Evolutionary conservation across 176 grass and related monocot species (phyloP), one percentile per base, ranked within the genome.

Genomic region (Bolboschoenus planiculmis): DNA sequence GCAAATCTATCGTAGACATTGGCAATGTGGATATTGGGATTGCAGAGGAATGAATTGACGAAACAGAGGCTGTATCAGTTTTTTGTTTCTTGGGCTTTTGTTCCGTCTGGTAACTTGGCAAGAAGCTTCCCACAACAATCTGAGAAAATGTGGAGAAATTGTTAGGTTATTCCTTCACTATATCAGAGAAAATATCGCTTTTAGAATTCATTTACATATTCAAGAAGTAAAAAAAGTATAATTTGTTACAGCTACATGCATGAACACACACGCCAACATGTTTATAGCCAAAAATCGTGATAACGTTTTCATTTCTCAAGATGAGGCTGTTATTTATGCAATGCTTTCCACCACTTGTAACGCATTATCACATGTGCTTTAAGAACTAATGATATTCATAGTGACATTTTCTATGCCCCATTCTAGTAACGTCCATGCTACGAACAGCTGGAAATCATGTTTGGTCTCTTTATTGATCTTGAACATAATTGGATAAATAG

Each of bases 71-170:
- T 1, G 31, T 16, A 2, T 88, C 79, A 70, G 83, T 71, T 44
- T 89, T 90, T 0, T 82, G 13, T 39, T 97, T 97, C 88, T 97
- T 94, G 6, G 78, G 86, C 76, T 94, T 94, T 73, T 89, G 94
- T 59, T 94, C 94, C 83, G 87, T 47, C 47, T 87, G 89, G 59
- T 94, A 90, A 87, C 90, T 94, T 48, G 91, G 94, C 61, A 94
- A 84, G 86, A 97, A 97, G 86, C 83, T 97, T 66, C 94, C 94
- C 0, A 97, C 85, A 3, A 97, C 91, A 83, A 97, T 91, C 94
- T 97, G 85, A 85, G 56, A 43, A 39, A 27, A 9, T 78, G 3
- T 43, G 3, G 24, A 77, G 26, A 31, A 23, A 87, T 44, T 82
- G 6, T 74, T 43, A 46, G 10, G 56, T 68, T 83, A 76, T 21